Evolutionary conservation across 73 alveolate genomes (phyloP).

Genomic region (Symbiodinium natans): DNA sequence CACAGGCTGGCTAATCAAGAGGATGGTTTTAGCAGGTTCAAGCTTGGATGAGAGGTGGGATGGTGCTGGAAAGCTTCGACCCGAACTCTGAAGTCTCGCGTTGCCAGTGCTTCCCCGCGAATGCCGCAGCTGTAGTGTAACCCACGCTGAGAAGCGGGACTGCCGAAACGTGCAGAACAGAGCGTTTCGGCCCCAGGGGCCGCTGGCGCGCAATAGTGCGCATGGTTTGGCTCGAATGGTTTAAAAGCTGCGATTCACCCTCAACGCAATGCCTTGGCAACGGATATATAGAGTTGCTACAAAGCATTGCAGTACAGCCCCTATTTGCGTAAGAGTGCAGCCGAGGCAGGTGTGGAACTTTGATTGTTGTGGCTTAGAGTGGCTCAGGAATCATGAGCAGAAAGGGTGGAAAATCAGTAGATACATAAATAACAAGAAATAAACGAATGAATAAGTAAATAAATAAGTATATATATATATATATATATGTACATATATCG

Average conservation of each 20-base stretch:
- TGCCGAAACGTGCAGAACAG: constrained; percentile 14
- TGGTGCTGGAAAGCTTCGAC: constrained; percentile 76
- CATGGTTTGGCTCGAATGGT: neutral
- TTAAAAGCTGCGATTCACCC: neutral
- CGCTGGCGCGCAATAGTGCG: neutral
- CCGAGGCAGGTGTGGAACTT: neutral
- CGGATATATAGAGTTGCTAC: no score
- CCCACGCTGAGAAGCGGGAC: neutral
- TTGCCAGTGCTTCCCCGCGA: neutral
- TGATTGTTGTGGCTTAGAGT: neutral
- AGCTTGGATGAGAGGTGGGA: constrained; percentile 45
- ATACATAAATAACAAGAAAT: no score
- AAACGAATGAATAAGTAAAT: no score
- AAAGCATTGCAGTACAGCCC: no score
- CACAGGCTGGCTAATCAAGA: neutral
- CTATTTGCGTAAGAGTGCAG: neutral
- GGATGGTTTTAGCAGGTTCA: neutral
- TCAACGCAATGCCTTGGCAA: neutral
- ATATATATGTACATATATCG: no score
- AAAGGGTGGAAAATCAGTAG: no score
- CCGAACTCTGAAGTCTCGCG: constrained; percentile 46
- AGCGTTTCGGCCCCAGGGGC: neutral
- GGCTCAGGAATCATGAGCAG: no score
- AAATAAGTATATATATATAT: no score
- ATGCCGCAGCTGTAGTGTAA: neutral